phyloP scores from a whole-genome alignment of 768 basidiomycete species.

The Calvatia gigantea region DNA sequence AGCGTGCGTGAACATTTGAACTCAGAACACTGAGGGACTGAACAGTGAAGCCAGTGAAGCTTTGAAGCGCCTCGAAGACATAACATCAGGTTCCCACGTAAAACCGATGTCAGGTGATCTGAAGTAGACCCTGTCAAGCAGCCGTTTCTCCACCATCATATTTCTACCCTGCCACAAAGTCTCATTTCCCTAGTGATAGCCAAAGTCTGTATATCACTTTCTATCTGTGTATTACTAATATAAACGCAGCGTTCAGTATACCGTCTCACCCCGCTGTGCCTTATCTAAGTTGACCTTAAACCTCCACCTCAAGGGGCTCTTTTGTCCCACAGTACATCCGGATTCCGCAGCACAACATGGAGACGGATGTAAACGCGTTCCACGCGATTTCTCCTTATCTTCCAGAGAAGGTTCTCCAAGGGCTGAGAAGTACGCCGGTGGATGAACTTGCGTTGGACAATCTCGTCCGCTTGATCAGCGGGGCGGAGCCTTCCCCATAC shows the following conservation, averaged over 20 bases:
- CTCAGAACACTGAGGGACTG: too few species aligned
- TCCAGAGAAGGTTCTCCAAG: constrained; percentile 7
- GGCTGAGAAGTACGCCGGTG: constrained; percentile 20
- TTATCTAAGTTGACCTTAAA: not conserved
- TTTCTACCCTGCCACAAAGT: not conserved
- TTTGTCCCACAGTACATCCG: constrained; percentile 3
- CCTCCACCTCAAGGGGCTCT: not conserved
- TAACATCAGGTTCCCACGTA: not conserved
- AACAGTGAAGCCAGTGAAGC: not conserved
- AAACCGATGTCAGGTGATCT: constrained; percentile 7
- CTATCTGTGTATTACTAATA: not conserved
- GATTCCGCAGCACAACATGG: not conserved
- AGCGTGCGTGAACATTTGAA: too few species aligned
- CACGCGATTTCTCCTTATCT: constrained; percentile 7
- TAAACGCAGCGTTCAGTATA: not conserved
- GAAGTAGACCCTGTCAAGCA: too few species aligned
- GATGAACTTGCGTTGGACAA: constrained; percentile 36
- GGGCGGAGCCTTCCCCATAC: constrained; percentile 33
- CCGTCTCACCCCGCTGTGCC: not conserved
- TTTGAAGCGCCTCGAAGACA: not conserved
- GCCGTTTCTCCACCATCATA: too few species aligned
- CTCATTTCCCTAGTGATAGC: not conserved
- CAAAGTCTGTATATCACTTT: constrained; percentile 6
- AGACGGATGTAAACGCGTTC: not conserved
- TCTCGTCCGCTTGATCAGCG: constrained; percentile 39